Percentiles rank a stretch among this genome's conserved stretches.
Conservation (phyloP, 2,329 filamentous ascomycete genomes). For the Capronia coronata region DNA sequence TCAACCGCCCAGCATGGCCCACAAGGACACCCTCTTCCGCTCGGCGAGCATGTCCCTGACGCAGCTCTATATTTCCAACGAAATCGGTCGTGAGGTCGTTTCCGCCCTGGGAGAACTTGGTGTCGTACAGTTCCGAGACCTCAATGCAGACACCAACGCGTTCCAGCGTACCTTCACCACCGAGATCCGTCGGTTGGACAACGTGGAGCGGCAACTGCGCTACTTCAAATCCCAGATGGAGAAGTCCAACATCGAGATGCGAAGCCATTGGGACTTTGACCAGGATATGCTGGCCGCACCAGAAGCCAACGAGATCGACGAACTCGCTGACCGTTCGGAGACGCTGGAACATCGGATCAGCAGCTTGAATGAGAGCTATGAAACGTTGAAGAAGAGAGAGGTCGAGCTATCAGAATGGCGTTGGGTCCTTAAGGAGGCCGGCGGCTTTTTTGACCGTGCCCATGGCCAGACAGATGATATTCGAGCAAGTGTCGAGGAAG, state of each 20-base stretch:
- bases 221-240: slow-evolving; percentile 97
- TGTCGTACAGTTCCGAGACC: slow-evolving; percentile 94
- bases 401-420: slow-evolving; percentile 97
- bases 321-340: slow-evolving; percentile 86
- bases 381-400: slow-evolving; percentile 95
- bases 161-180: slow-evolving; percentile 97
- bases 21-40: slow-evolving; percentile 92
- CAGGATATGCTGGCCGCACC: slow-evolving; percentile 73
- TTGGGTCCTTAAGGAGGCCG: slow-evolving; percentile 93
- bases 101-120: slow-evolving; percentile 94
- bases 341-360: slow-evolving; percentile 84
- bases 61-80: slow-evolving; percentile 98
- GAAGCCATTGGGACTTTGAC: slow-evolving; percentile 84
- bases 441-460: slow-evolving; percentile 88
- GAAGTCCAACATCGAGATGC: slow-evolving; percentile 76
- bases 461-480: slow-evolving; percentile 97
- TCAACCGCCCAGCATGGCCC: slow-evolving; percentile 46
- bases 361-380: slow-evolving; percentile 94
- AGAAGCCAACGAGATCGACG: slow-evolving; percentile 90
- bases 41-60: slow-evolving; percentile 99
- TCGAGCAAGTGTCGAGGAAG: slow-evolving; percentile 77
- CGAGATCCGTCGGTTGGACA: slow-evolving; percentile 93
- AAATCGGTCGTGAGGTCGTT: slow-evolving; percentile 96
- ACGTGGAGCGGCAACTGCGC: slow-evolving; percentile 93
- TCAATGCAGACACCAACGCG: slow-evolving; percentile 86